Evolutionary conservation across 164 flowering plant species (phyloP), one percentile per base, ranked within the genome.

Genomic region (Echeveria elegans): DNA sequence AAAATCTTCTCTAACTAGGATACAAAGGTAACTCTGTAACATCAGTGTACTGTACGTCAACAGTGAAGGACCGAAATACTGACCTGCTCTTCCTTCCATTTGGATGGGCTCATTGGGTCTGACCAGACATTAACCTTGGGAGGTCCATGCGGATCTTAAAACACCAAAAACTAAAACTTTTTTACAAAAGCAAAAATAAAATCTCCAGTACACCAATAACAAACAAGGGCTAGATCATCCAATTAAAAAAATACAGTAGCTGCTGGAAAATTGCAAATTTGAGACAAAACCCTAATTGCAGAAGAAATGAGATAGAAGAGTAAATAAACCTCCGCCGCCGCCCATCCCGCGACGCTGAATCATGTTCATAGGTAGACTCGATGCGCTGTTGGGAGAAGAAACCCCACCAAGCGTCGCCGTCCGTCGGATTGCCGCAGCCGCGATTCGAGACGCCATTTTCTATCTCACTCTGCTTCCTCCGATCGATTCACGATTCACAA

Each of bases 31-130:
- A 5, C 31, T 6, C 14, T 53, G 8, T 0, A 23, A 53, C 12
- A 23, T n/a, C n/a, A 56, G 30, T 26, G 19, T 11, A 4, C 28
- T 5, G 30, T 9, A 26, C 14, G 47, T 6, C 24, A 18, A 47
- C 21, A 40, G 21, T 48, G 7, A 41, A 63, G 19, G 29, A 63
- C 4, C 15, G 34, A 30, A 31, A 18, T 24, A 76, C 83, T 81
- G 31, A 86, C 90, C 40, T 86, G 88, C 74, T 86, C 90, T 70
- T 86, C 88, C 76, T 83, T 86, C 88, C 90, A 86, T 28, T 81
- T 78, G 26, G 80, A 70, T 15, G 90, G 88, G 68, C 73, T 83
- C 80, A 73, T 66, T 31, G 88, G 90, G 61, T 82, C 86, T 71
- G 76, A 38, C 90, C 90, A 86, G 37, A 36, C 53, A 66, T 82